A percentile compares a stretch with the other conserved stretches of the same genome.
Conservation (phyloP, 2,329 filamentous ascomycete genomes). For the Colletotrichum spaethianum region DNA sequence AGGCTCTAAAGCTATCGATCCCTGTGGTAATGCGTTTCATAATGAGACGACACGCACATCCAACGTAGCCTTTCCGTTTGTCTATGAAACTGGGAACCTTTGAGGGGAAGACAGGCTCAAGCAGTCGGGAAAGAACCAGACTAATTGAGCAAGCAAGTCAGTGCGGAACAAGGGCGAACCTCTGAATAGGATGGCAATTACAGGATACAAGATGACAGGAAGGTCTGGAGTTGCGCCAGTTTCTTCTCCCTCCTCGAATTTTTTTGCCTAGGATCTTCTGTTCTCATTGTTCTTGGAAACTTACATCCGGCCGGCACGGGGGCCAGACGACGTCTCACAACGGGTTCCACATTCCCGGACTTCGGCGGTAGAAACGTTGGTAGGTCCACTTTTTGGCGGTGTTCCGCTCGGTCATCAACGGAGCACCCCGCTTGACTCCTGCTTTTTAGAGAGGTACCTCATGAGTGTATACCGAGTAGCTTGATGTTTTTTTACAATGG, state of each 20-base stretch:
- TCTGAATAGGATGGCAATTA: not conserved
- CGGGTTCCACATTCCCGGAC: not conserved
- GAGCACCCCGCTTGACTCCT: not conserved
- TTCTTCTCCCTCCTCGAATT: not conserved
- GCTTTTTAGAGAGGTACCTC: no score
- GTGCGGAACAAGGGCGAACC: not conserved
- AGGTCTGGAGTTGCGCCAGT: not conserved
- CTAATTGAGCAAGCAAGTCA: not conserved
- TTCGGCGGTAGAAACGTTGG: not conserved
- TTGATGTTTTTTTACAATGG: no score
- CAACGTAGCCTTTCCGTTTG: no score
- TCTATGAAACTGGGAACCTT: no score
- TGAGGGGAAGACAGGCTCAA: no score
- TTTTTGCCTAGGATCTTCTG: no score
- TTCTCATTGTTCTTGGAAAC: no score
- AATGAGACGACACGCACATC: no score
- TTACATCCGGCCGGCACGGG: not conserved
- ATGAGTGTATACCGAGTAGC: not conserved
- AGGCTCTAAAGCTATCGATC: no score
- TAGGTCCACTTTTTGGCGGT: not conserved
- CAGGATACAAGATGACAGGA: not conserved
- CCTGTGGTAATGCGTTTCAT: no score
- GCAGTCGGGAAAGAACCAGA: no score
- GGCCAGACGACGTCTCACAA: not conserved
- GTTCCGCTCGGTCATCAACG: not conserved